A percentile compares a stretch with the other conserved stretches of the same genome.
phyloP scores from a whole-genome alignment of 257 asterid species.

The Echites panduratus region DNA sequence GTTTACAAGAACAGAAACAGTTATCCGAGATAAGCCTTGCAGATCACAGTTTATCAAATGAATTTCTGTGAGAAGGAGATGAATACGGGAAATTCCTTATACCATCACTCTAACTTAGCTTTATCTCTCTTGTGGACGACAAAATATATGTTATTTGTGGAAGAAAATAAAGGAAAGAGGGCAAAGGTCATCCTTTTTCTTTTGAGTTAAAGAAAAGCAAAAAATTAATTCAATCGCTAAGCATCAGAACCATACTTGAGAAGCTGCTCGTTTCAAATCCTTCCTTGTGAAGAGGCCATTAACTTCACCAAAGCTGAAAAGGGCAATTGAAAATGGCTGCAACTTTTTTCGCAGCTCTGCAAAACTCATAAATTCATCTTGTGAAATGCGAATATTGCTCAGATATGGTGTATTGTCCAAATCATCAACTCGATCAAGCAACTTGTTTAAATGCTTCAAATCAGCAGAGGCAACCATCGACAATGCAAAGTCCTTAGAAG shows the following conservation, averaged over 20 bases:
- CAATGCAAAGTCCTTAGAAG: slow-evolving; percentile 81
- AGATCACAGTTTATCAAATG: neutral
- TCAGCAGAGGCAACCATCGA: slow-evolving; percentile 94
- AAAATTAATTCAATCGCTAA: neutral
- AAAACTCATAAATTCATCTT: slow-evolving; percentile 66
- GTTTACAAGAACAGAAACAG: slow-evolving; percentile 2
- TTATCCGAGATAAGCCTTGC: neutral
- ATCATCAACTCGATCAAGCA: slow-evolving; percentile 65
- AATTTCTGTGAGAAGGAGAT: neutral
- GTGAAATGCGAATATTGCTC: slow-evolving; percentile 42
- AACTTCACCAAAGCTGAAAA: slow-evolving; percentile 67
- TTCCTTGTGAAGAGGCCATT: slow-evolving; percentile 63
- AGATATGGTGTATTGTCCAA: slow-evolving; percentile 47
- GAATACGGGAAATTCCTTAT: neutral
- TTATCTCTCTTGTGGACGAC: neutral
- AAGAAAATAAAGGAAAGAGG: too few species aligned
- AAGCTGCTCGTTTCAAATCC: slow-evolving; percentile 84
- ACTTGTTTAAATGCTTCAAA: slow-evolving; percentile 55
- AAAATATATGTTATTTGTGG: too few species aligned
- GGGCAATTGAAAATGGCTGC: slow-evolving; percentile 75
- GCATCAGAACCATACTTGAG: slow-evolving; percentile 46
- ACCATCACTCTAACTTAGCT: neutral
- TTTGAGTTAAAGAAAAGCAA: neutral
- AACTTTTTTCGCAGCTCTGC: slow-evolving; percentile 63
- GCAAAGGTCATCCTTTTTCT: neutral